Evolutionary conservation across 2,329 filamentous ascomycete genomes (phyloP).

Genomic region (Fusarium lateritium): DNA sequence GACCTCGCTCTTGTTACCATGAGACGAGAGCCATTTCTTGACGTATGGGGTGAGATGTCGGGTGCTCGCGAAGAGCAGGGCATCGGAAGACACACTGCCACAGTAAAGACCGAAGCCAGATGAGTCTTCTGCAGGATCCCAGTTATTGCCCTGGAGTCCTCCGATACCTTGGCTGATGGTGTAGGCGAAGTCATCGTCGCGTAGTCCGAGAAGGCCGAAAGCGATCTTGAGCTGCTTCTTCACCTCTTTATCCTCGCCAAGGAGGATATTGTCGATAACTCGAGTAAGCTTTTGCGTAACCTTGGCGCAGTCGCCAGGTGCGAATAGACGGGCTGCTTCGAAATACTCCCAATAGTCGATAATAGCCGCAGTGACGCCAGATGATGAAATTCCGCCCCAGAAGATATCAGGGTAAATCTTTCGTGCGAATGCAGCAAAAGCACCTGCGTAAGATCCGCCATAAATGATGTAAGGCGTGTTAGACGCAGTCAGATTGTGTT

Average conservation of each 20-base stretch:
- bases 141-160: slow-evolving; percentile 65
- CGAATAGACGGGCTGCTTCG: slow-evolving; percentile 65
- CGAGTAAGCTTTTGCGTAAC: slow-evolving; percentile 71
- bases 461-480: slow-evolving; percentile 82
- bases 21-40: slow-evolving; percentile 57
- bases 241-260: slow-evolving; percentile 57
- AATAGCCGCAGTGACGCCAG: slow-evolving; percentile 83
- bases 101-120: slow-evolving; percentile 64
- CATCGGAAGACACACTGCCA: slow-evolving; percentile 59
- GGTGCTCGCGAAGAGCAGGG: slow-evolving; percentile 60
- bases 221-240: slow-evolving; percentile 63
- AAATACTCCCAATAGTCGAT: slow-evolving; percentile 80
- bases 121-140: slow-evolving; percentile 64
- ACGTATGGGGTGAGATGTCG: slow-evolving; percentile 55
- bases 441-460: slow-evolving; percentile 87
- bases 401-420: slow-evolving; percentile 84
- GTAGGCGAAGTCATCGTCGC: slow-evolving; percentile 65
- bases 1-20: slow-evolving; percentile 58
- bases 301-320: slow-evolving; percentile 73
- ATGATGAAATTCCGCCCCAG: slow-evolving; percentile 85
- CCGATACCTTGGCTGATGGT: slow-evolving; percentile 59
- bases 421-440: slow-evolving; percentile 82
- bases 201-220: slow-evolving; percentile 64
- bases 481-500: slow-evolving; percentile 75
- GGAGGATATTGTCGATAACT: slow-evolving; percentile 66